Evolutionary conservation across 306 rosid species (phyloP), one percentile per base, ranked within the genome.

Genomic region (Ochetophila trinervis): DNA sequence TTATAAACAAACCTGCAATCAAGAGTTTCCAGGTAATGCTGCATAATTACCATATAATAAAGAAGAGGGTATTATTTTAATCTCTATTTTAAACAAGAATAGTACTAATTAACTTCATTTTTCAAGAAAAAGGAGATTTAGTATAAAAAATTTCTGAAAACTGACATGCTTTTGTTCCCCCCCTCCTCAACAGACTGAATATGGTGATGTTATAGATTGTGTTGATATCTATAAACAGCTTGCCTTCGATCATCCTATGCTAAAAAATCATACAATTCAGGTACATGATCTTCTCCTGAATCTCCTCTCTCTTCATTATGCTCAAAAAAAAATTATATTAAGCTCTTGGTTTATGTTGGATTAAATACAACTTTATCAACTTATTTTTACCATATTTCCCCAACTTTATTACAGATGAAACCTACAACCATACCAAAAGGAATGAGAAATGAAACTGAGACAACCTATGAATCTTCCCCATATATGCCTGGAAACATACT

Each of bases 261-360:
- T 67, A 18, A 77, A 67, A 57, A 77, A 72, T 56, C 78, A 72
- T 35, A 67, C 27, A 40, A 72, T 72, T n/a, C 74, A 72, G 78
- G 74, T 77, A 20, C 36, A 6, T 48, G 0, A 71, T 40, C 7
- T 37, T 15, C 10, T 24, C 8, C 42, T 3, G 52, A 17, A 44
- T 51, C 15, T 4, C 11, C 20, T 10, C 3, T 18, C 17, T 7
- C 11, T 5, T n/a, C 4, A 4, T 49, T 10, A 4, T 13, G 48
- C n/a, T 6, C 5, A 1, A 49, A 11, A 6, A 40, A 0, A 12
- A 6, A 40, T 40, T 8, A 40, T 9, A 40, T 0, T 8, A 40
- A 40, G 45, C 45, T 40, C 45, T 40, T 36, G 32, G 32, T 40
- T 40, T 12, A 40, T 40, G 12, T 40, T 40, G 45, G 45, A 40